Conservation (phyloP, 228 moss, liverwort and hornwort genomes). For the Sphagnum fallax region DNA sequence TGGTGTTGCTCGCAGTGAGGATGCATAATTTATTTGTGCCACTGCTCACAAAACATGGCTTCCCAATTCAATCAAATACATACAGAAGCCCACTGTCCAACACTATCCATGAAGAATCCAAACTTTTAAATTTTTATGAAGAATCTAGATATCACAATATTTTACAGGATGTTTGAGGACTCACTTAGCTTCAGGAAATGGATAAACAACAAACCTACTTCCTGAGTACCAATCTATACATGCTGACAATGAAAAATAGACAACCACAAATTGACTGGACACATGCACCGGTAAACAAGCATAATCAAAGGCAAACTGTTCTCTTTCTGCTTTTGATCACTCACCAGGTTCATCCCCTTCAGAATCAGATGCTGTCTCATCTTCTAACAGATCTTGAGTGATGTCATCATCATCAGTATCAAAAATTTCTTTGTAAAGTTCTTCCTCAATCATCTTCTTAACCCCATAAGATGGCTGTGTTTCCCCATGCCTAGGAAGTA, state of each 20-base stretch:
- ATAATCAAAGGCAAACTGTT: not conserved
- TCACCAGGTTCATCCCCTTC: conserved; percentile 16
- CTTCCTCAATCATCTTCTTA: conserved; percentile 2
- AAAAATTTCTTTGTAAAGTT: conserved; percentile 2
- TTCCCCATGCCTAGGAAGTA: conserved; percentile 21
- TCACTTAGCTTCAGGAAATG: not conserved
- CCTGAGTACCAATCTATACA: too few species aligned
- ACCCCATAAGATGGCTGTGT: not conserved
- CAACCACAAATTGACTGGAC: too few species aligned
- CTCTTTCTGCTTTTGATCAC: not conserved
- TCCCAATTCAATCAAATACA: too few species aligned
- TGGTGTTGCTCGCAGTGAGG: conserved; percentile 32
- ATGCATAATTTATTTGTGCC: not conserved
- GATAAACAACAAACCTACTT: too few species aligned
- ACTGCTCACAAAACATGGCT: not conserved
- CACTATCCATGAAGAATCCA: not conserved
- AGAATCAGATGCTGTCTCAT: conserved; percentile 8
- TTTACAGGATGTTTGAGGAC: not conserved
- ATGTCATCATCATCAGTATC: conserved; percentile 39
- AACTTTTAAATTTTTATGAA: not conserved
- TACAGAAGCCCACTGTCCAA: too few species aligned
- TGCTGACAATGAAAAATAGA: too few species aligned
- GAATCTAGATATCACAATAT: not conserved
- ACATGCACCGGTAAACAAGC: not conserved
- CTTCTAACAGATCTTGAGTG: conserved; percentile 4